A percentile compares a stretch with the other conserved stretches of the same genome.
These are phyloP conservation scores for Schoenoplectus tabernaemontani DNA, from an alignment of 202 grass and related monocot genomes.

Conservation along the genomic window DNA sequence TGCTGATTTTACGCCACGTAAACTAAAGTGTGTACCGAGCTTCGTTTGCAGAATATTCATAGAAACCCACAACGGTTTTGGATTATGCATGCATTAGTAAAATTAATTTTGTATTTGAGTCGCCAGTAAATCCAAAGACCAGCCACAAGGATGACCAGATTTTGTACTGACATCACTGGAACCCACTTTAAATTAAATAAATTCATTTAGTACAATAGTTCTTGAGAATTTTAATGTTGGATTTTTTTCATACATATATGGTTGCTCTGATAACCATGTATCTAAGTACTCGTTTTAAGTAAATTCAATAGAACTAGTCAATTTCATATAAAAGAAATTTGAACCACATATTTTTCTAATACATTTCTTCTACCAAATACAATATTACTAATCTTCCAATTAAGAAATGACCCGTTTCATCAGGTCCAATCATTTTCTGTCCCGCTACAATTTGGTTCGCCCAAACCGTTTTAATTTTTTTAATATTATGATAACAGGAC, in stretches of 20 bases:
- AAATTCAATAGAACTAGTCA: not conserved
- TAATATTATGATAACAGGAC: not conserved
- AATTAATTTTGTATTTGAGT: not conserved
- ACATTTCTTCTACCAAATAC: not conserved
- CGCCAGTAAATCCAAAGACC: slow-evolving; percentile 1
- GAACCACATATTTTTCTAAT: not conserved
- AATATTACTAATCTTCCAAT: too few species aligned
- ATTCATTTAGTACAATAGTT: not conserved
- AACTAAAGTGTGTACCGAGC: not conserved
- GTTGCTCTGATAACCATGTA: not conserved
- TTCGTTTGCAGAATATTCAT: not conserved
- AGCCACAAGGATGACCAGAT: not conserved
- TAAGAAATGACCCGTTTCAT: too few species aligned
- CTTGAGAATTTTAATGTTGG: not conserved
- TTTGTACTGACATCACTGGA: not conserved
- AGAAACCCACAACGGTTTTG: not conserved
- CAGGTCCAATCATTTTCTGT: not conserved
- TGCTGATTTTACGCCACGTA: slow-evolving; percentile 12
- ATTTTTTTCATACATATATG: not conserved
- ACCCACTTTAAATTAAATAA: not conserved
- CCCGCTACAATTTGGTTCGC: not conserved
- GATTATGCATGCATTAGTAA: not conserved
- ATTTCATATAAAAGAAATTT: not conserved
- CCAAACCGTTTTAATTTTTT: not conserved
- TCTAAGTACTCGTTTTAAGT: not conserved